Conservation (phyloP, 225 moss, liverwort and hornwort genomes). For the Climacium dendroides region DNA sequence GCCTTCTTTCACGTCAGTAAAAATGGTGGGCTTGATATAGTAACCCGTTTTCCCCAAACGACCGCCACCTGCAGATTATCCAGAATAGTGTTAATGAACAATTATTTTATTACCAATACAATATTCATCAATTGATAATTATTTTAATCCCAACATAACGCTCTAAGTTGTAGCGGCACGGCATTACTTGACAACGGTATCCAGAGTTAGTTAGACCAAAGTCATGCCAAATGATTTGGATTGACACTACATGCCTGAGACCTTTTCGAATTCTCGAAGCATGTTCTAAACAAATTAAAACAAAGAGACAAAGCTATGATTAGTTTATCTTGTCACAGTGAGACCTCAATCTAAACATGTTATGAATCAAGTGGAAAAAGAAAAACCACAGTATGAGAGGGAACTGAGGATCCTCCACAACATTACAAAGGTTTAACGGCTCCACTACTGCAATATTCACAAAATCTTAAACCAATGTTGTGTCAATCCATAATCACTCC, state of each 20-base stretch:
- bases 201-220: not conserved
- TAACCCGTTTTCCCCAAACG: slow-evolving; percentile 69
- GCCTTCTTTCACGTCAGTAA: slow-evolving; percentile 70
- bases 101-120: too few species aligned
- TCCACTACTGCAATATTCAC: not conserved
- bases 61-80: slow-evolving; percentile 35
- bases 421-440: not conserved
- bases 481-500: not conserved
- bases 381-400: not conserved
- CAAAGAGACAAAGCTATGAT: too few species aligned
- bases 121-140: not conserved
- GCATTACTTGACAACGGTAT: not conserved
- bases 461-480: not conserved
- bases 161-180: too few species aligned
- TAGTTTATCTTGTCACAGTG: too few species aligned
- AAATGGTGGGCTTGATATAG: slow-evolving; percentile 87
- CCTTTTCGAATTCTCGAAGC: too few species aligned
- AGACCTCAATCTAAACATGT: not conserved
- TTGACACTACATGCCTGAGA: too few species aligned
- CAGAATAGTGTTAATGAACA: not conserved
- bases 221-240: not conserved
- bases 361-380: not conserved
- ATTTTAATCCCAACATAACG: too few species aligned
- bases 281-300: too few species aligned
- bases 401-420: not conserved